Evolutionary conservation across 352 stramenopile genomes (phyloP).

Genomic region (Phytophthora pinifolia): DNA sequence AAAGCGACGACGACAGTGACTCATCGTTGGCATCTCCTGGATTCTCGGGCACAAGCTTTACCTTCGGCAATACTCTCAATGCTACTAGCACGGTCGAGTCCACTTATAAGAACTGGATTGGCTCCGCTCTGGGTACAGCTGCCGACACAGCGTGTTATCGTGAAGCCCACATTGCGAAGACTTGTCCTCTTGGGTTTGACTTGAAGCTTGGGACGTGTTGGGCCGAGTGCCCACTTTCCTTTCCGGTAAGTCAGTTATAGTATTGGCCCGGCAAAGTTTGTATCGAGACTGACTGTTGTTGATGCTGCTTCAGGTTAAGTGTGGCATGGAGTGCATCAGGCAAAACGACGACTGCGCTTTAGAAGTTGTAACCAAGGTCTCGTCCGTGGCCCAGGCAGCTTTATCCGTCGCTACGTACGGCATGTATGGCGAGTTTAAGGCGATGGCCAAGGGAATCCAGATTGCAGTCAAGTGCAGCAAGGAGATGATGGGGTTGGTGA

Average conservation of each 20-base stretch:
- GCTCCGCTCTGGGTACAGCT: not conserved
- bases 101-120: slow-evolving; percentile 17
- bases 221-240: slow-evolving; percentile 24
- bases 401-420: slow-evolving; percentile 6
- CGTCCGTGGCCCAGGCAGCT: slow-evolving; percentile 1
- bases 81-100: slow-evolving; percentile 7
- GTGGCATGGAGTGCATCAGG: slow-evolving; percentile 27
- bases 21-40: too few species aligned
- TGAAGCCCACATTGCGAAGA: slow-evolving; percentile 15
- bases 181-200: slow-evolving; percentile 16
- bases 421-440: slow-evolving; percentile 10
- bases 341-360: slow-evolving; percentile 11
- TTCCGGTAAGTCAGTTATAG: not conserved
- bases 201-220: slow-evolving; percentile 22
- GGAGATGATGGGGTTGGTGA: slow-evolving; percentile 18
- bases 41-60: not conserved
- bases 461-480: slow-evolving; percentile 23
- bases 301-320: slow-evolving; percentile 2
- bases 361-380: slow-evolving; percentile 11
- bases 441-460: slow-evolving; percentile 8
- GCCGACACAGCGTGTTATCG: slow-evolving; percentile 24
- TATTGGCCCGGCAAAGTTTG: too few species aligned
- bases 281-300: too few species aligned
- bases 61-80: not conserved
- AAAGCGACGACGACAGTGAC: too few species aligned